Evolutionary conservation across 805 yeast species (phyloP).

Genomic region (Wickerhamomyces canadensis): DNA sequence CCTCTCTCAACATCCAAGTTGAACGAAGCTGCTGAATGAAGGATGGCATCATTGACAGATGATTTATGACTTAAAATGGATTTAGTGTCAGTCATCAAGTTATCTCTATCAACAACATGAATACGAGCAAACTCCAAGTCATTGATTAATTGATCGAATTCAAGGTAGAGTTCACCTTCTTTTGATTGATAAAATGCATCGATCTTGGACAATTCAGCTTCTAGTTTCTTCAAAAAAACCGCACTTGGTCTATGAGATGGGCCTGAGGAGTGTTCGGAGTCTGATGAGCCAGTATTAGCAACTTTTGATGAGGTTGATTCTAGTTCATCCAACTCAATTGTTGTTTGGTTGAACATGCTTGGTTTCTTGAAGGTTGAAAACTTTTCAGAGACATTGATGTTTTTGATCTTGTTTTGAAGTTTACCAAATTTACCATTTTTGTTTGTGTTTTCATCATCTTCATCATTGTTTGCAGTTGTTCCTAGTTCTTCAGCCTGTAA

Average conservation of each 20-base stretch:
- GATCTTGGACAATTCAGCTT: slow-evolving; percentile 45
- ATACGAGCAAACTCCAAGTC: slow-evolving; percentile 39
- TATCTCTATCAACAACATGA: slow-evolving; percentile 21
- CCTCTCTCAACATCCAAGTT: slow-evolving; percentile 17
- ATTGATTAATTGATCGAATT: slow-evolving; percentile 39
- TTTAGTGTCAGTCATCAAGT: slow-evolving; percentile 18
- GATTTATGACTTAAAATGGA: slow-evolving; percentile 20
- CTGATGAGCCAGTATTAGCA: not conserved
- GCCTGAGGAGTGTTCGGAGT: slow-evolving; percentile 9
- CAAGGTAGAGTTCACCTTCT: slow-evolving; percentile 40
- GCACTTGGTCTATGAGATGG: slow-evolving; percentile 23
- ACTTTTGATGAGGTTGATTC: slow-evolving; percentile 3
- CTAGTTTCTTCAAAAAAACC: slow-evolving; percentile 41
- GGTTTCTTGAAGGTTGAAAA: not conserved
- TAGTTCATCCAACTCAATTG: slow-evolving; percentile 23
- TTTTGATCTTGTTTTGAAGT: too few species aligned
- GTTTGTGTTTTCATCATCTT: too few species aligned
- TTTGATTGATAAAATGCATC: slow-evolving; percentile 44
- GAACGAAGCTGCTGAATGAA: slow-evolving; percentile 16
- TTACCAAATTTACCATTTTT: too few species aligned
- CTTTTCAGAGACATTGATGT: too few species aligned
- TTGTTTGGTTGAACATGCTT: slow-evolving; percentile 3
- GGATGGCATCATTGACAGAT: slow-evolving; percentile 16
- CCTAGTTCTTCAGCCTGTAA: slow-evolving; percentile 38
- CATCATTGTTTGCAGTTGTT: slow-evolving; percentile 1